Evolutionary conservation across 2,329 filamentous ascomycete species (phyloP).

Genomic region (Claviceps lovelessii): DNA sequence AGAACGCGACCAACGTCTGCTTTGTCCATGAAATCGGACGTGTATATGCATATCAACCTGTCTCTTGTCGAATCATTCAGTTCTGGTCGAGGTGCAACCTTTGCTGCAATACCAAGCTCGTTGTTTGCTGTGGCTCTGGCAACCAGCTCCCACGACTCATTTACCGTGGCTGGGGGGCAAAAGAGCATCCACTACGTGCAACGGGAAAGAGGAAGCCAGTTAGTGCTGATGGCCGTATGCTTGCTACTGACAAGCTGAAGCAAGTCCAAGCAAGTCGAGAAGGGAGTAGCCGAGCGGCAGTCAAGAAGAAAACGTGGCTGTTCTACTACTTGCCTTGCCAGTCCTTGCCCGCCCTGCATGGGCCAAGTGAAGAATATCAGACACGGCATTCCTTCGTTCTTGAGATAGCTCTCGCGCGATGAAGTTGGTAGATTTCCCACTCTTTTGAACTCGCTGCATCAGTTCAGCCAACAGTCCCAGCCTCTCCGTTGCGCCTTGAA

Average conservation of each 20-base stretch:
- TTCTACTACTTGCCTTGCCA: conserved; percentile 43
- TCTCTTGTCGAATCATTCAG: conserved; percentile 24
- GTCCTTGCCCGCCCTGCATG: conserved; percentile 39
- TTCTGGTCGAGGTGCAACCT: conserved; percentile 46
- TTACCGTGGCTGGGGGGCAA: conserved; percentile 35
- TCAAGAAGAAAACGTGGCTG: neutral
- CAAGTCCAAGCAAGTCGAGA: neutral
- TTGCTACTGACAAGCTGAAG: neutral
- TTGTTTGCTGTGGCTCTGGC: conserved; percentile 53
- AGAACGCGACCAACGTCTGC: conserved; percentile 58
- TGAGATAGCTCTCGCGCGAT: conserved; percentile 34
- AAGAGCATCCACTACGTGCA: conserved; percentile 59
- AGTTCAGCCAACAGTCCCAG: conserved; percentile 33
- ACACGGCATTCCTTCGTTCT: conserved; percentile 33
- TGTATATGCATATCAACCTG: conserved; percentile 65
- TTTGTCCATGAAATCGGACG: conserved; percentile 54
- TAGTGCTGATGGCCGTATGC: neutral
- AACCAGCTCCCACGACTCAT: conserved; percentile 51
- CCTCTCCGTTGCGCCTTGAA: conserved; percentile 36
- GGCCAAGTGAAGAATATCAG: conserved; percentile 48
- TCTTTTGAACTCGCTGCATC: conserved; percentile 30
- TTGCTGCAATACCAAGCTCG: conserved; percentile 57
- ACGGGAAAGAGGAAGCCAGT: neutral
- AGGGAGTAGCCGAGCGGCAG: neutral
- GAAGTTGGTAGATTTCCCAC: conserved; percentile 18